phyloP scores from a whole-genome alignment of 2,329 filamentous ascomycete genomes.

The Rutstroemia sp. region DNA sequence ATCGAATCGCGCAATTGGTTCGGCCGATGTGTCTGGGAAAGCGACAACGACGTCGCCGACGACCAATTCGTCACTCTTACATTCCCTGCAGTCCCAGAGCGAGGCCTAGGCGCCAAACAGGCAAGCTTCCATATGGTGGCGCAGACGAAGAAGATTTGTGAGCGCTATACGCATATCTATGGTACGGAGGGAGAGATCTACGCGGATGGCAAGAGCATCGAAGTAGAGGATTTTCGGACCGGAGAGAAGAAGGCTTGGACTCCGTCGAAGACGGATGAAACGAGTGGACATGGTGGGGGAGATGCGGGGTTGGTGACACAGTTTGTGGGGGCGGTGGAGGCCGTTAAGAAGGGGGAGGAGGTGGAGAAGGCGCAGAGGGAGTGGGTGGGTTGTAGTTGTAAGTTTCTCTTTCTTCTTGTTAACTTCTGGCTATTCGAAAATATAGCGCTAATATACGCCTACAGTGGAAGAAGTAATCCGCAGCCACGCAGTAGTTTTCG shows the following conservation, averaged over 20 bases:
- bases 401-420: background rate
- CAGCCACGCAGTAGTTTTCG: conserved; percentile 90
- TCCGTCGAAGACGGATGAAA: conserved; percentile 42
- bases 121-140: conserved; percentile 93
- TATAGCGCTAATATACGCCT: background rate
- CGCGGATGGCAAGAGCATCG: conserved; percentile 74
- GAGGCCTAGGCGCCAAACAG: conserved; percentile 58
- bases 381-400: conserved; percentile 65
- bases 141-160: conserved; percentile 78
- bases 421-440: background rate
- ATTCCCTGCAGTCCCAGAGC: conserved; percentile 44
- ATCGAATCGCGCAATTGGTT: conserved; percentile 62
- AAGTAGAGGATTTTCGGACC: conserved; percentile 63
- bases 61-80: conserved; percentile 83
- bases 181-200: conserved; percentile 79
- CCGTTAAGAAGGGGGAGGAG: conserved; percentile 63
- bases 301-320: conserved; percentile 73
- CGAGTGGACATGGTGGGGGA: conserved; percentile 65
- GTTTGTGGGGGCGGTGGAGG: conserved; percentile 75
- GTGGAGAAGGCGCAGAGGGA: conserved; percentile 65
- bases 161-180: conserved; percentile 79
- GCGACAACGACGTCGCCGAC: conserved; percentile 89
- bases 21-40: conserved; percentile 90
- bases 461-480: conserved; percentile 72
- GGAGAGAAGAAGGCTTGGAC: conserved; percentile 43